A percentile compares a stretch with the other conserved stretches of the same genome.
These are phyloP conservation scores for Cystobasidium pallidum DNA, from an alignment of 1,284 basidiomycete genomes.

Conservation along the genomic window DNA sequence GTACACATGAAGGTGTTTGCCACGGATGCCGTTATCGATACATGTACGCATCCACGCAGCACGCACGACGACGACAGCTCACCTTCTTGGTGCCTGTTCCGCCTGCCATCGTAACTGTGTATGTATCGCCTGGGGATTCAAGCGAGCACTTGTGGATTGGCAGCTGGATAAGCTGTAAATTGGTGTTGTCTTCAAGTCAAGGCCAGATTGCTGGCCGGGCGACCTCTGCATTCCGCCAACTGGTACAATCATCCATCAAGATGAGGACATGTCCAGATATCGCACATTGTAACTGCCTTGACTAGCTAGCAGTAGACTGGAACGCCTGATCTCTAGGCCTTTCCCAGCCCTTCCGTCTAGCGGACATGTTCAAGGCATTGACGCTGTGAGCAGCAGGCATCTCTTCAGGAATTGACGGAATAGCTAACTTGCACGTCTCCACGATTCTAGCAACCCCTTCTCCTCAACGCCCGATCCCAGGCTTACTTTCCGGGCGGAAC, in stretches of 20 bases:
- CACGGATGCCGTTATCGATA: not conserved
- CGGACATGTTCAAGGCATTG: slow-evolving; percentile 34
- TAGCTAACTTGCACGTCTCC: not conserved
- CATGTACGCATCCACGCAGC: not conserved
- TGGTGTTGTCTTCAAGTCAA: not conserved
- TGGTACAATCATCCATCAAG: not conserved
- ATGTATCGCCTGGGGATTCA: not conserved
- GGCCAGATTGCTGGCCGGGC: not conserved
- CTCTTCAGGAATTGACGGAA: not conserved
- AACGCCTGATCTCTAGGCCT: not conserved
- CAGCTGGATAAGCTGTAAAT: not conserved
- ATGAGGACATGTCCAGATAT: not conserved
- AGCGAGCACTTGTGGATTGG: not conserved
- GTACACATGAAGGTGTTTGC: slow-evolving; percentile 1
- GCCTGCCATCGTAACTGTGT: not conserved
- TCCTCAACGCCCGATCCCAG: slow-evolving; percentile 34
- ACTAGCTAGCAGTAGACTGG: not conserved
- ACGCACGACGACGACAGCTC: not conserved
- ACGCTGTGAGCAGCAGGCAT: slow-evolving; percentile 8
- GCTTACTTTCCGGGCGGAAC: slow-evolving; percentile 21
- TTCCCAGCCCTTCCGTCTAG: not conserved
- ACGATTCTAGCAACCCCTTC: slow-evolving; percentile 37
- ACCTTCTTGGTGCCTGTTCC: slow-evolving; percentile 35
- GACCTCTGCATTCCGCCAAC: not conserved
- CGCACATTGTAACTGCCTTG: not conserved